Evolutionary conservation across 345 rosid genomes (phyloP), one percentile per base, ranked within the genome.

Genomic region (Excoecaria cochinchinensis): DNA sequence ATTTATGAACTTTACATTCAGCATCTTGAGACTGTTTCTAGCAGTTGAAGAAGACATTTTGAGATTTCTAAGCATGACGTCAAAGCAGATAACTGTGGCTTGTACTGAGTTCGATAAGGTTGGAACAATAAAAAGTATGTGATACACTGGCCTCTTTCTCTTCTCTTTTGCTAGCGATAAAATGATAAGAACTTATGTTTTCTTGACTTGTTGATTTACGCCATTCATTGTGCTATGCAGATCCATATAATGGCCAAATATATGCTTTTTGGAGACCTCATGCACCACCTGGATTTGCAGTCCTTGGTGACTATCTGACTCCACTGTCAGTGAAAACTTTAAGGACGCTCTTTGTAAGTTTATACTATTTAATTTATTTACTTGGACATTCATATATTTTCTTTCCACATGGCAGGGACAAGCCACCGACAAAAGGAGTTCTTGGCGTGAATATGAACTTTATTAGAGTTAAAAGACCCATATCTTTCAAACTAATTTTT

Each of bases 401-500:
- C 61, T 78, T 64, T 82, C 65, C 74, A 25, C 77, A 62, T 88
- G 83, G 78, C 88, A 95, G 99, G 90, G 98, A 95, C 84, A 95
- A 93, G 81, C 97, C 99, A 66, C 99, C 99, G 67, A 90, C 90
- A 60, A 91, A 87, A 89, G 98, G 97, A 76, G 98, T 93, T 81
- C 80, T 89, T 81, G 97, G 92, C 73, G 85, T 93, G 64, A 95
- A 95, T 80, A 87, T 93, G 76, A 90, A 91, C 81, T 78, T 89
- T 73, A 89, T 87, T 72, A 88, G 90, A 84, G 91, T 95, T 65
- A 91, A 87, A 84, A 88, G 91, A 80, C 98, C 98, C 15, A 59
- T 85, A 81, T 89, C 95, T 70, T 95, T 93, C 84, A 89, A 81
- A 83, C 85, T 84, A 67, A 78, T 95, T 75, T 95, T 97, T 96